These are phyloP conservation scores for Clavispora phyllophila DNA, from an alignment of 805 yeast species.

Conservation along the genomic window DNA sequence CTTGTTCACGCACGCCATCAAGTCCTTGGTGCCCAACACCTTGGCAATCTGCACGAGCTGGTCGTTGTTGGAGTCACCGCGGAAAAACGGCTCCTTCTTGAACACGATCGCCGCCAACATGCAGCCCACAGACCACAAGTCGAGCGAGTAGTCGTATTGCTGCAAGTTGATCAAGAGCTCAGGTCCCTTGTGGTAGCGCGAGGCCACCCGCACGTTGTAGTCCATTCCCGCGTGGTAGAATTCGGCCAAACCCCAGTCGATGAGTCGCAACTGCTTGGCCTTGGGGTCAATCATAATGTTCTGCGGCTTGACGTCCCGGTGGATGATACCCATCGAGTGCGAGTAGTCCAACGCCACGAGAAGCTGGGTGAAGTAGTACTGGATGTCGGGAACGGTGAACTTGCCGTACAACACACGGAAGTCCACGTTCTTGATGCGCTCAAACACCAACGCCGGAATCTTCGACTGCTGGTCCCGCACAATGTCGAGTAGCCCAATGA, in stretches of 20 bases:
- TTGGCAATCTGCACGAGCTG: slow-evolving; percentile 86
- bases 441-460: slow-evolving; percentile 86
- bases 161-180: slow-evolving; percentile 81
- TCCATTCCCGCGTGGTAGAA: slow-evolving; percentile 86
- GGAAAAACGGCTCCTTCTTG: slow-evolving; percentile 87
- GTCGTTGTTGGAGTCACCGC: slow-evolving; percentile 86
- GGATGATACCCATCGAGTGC: slow-evolving; percentile 95
- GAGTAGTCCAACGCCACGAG: slow-evolving; percentile 82
- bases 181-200: slow-evolving; percentile 91
- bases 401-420: slow-evolving; percentile 77
- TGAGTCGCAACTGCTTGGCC: slow-evolving; percentile 63
- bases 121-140: slow-evolving; percentile 92
- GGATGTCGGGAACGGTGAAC: slow-evolving; percentile 68
- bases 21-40: slow-evolving; percentile 80
- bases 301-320: slow-evolving; percentile 93
- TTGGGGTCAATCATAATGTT: slow-evolving; percentile 91
- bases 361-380: slow-evolving; percentile 76
- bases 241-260: slow-evolving; percentile 96
- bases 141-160: slow-evolving; percentile 86
- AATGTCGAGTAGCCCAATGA: slow-evolving; percentile 70
- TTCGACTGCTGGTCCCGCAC: slow-evolving; percentile 75
- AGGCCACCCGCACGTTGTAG: slow-evolving; percentile 90
- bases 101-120: slow-evolving; percentile 88
- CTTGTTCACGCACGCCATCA: slow-evolving; percentile 62
- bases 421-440: slow-evolving; percentile 76